phyloP scores from a whole-genome alignment of 148 eudicot genomes.

The Salicornia ramosissima region DNA sequence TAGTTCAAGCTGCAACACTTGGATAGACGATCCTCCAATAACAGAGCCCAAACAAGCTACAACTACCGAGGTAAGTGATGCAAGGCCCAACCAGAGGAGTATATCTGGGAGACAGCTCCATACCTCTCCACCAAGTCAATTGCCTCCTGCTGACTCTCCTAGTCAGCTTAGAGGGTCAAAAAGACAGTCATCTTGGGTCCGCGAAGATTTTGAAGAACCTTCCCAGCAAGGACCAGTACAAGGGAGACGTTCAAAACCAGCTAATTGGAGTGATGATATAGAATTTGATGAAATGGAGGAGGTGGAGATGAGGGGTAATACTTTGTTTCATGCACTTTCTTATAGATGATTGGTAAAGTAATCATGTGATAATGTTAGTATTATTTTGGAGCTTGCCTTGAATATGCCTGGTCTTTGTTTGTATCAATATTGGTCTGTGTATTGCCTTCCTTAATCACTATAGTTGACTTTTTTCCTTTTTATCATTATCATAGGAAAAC shows the following conservation, averaged over 20 bases:
- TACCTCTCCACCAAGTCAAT: slow-evolving; percentile 16
- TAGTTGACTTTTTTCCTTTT: background rate
- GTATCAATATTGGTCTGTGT: too few species aligned
- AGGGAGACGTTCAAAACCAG: slow-evolving; percentile 8
- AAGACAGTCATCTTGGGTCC: slow-evolving; percentile 16
- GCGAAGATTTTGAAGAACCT: slow-evolving; percentile 24
- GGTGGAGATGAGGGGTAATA: slow-evolving; percentile 35
- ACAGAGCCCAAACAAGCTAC: slow-evolving; percentile 19
- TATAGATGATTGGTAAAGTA: background rate
- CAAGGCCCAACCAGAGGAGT: slow-evolving; percentile 13
- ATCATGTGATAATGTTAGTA: too few species aligned
- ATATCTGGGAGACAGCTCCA: slow-evolving; percentile 8
- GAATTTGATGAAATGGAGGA: slow-evolving; percentile 33
- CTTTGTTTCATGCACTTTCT: slow-evolving; percentile 12
- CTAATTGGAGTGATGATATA: slow-evolving; percentile 26
- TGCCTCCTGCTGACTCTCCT: slow-evolving; percentile 11
- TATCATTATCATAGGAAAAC: background rate
- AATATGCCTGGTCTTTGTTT: too few species aligned
- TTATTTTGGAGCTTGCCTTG: too few species aligned
- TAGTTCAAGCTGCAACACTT: slow-evolving; percentile 15
- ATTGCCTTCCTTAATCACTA: too few species aligned
- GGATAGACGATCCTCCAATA: slow-evolving; percentile 19
- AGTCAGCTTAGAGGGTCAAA: slow-evolving; percentile 15
- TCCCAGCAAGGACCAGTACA: slow-evolving; percentile 14
- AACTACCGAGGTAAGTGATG: slow-evolving; percentile 10